Base-by-base conservation (phyloP, 192 early-diverging fungal species). In the Geranomyces michiganensis region DNA sequence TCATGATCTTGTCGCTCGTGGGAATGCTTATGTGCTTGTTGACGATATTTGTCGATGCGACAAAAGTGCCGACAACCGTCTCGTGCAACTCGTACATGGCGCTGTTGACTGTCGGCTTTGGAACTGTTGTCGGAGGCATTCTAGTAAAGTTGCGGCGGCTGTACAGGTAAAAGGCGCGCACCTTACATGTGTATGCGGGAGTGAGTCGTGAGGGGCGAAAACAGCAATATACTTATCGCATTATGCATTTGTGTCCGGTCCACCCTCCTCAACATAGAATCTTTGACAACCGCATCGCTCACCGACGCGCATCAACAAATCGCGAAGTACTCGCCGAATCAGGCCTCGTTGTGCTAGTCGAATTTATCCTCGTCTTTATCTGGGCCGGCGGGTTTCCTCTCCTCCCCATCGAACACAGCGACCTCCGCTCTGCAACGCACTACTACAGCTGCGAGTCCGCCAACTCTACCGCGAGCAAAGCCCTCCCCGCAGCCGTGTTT, bases 31-130 rank as follows among this genome's bases (percentile, higher is more conserved):
- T 71, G 36, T 47, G 36, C 24, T 41, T 71, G 24, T 41, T 64
- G 44, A 27, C 60, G 17, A 53, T 71, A 21, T 63, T 53, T 53
- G 70, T 71, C 0, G 58, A 71, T 46, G 70, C 70, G 12, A 36
- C 30, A 15, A 30, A 63, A n/a, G 48, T 64, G 8, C 70, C 70
- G 15, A 64, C 27, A 13, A 71, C 6, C 4, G 21, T 29, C 7
- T 71, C 70, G 15, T 71, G 70, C 36, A 71, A 71, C 49, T 62
- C 62, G 21, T 71, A 71, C 31, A 71, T 71, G 70, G 59, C 61
- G 30, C 48, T 71, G 27, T 0, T 71, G 70, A 41, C 61, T 17
- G 49, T 71, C 45, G 70, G 70, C 0, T 71, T 71, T 55, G 70
- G 60, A 8, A 60, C 41, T 12, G 70, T 71, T 26, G 70, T 71